A percentile compares a stretch with the other conserved stretches of the same genome.
Evolutionary conservation across 2,329 filamentous ascomycete genomes (phyloP).

Genomic region (Exophiala aquamarina): DNA sequence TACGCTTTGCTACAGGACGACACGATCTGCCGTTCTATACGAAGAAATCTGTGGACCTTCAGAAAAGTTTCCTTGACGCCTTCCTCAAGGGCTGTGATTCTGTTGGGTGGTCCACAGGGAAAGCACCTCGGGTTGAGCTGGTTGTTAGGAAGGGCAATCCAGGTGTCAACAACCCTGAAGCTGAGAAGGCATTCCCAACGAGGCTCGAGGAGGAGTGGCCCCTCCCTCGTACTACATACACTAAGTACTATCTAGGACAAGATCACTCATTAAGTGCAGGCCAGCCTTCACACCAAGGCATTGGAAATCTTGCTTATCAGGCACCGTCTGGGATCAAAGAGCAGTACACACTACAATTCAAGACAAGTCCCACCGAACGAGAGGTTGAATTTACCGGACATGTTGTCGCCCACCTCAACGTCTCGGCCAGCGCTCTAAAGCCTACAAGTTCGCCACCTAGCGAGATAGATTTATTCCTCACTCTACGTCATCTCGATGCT

Average conservation of each 20-base stretch:
- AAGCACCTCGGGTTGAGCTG: constrained; percentile 56
- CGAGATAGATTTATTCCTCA: constrained; percentile 57
- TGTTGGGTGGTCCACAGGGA: constrained; percentile 40
- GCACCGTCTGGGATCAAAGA: constrained; percentile 59
- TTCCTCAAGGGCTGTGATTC: constrained; percentile 69
- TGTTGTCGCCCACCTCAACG: constrained; percentile 62
- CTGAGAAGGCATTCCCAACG: constrained; percentile 56
- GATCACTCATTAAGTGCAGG: constrained; percentile 41
- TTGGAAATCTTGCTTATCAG: constrained; percentile 54
- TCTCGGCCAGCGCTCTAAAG: constrained; percentile 52
- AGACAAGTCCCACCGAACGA: constrained; percentile 55
- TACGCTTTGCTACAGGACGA: constrained; percentile 68
- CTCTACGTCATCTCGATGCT: constrained; percentile 52
- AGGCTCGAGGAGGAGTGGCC: constrained; percentile 66
- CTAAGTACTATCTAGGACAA: constrained; percentile 58
- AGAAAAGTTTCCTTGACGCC: constrained; percentile 67
- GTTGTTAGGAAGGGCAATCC: constrained; percentile 66
- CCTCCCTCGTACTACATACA: constrained; percentile 64
- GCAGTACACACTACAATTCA: constrained; percentile 58
- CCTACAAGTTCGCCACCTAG: constrained; percentile 42
- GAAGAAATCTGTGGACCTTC: constrained; percentile 65
- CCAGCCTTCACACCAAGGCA: constrained; percentile 29
- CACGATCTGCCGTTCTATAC: constrained; percentile 75
- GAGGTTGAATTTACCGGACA: constrained; percentile 72
- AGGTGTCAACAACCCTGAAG: constrained; percentile 64